A percentile compares a stretch with the other conserved stretches of the same genome.
These are phyloP conservation scores for Chamaenerion angustifolium DNA, from an alignment of 345 rosid genomes.

Conservation along the genomic window DNA sequence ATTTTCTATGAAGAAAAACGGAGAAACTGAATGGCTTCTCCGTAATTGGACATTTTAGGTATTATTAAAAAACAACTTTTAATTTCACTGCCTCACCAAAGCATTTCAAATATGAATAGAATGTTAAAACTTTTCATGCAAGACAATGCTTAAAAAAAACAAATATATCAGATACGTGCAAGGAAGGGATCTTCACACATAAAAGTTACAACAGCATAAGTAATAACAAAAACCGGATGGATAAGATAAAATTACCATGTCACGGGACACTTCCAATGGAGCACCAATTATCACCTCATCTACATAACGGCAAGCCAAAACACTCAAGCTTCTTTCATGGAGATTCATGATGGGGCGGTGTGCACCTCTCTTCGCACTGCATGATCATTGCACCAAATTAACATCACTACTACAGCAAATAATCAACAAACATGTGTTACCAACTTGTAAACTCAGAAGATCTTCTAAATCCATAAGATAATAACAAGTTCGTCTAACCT, in stretches of 20 bases:
- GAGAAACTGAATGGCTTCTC: too few relatives aligned
- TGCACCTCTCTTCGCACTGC: slow-evolving; percentile 54
- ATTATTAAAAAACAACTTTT: too few relatives aligned
- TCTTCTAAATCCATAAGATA: too few relatives aligned
- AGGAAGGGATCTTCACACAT: neutral
- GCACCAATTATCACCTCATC: slow-evolving; percentile 81
- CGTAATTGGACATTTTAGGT: too few relatives aligned
- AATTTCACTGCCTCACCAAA: too few relatives aligned
- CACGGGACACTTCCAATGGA: slow-evolving; percentile 56
- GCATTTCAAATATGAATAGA: neutral
- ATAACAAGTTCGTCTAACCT: too few relatives aligned
- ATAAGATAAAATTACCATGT: slow-evolving; percentile 36
- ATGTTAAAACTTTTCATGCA: too few relatives aligned
- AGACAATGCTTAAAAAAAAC: neutral
- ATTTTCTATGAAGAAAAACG: too few relatives aligned
- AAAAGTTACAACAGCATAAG: neutral
- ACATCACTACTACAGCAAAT: neutral
- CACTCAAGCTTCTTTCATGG: slow-evolving; percentile 71
- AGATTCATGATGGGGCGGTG: slow-evolving; percentile 77
- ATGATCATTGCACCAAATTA: slow-evolving; percentile 7
- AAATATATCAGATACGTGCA: neutral
- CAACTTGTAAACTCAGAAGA: neutral
- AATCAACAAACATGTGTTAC: neutral
- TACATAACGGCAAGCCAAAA: slow-evolving; percentile 61
- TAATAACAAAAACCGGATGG: neutral